Base-by-base conservation (phyloP, 768 basidiomycete genomes). In the Mycena kentingensis region DNA sequence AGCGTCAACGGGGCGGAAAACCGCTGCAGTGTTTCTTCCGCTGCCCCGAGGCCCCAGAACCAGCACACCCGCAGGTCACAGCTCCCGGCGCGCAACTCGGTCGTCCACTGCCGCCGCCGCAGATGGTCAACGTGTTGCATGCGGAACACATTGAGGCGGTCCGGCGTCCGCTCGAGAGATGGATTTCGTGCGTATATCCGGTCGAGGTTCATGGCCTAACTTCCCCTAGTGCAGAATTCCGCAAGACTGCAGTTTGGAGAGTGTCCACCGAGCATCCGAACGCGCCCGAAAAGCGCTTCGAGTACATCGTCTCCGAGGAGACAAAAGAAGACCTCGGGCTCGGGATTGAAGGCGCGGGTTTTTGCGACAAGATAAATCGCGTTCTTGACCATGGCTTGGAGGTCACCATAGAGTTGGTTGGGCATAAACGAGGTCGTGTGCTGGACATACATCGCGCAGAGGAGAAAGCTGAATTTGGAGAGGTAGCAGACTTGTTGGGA, bases 261-360 rank as follows among this genome's bases (percentile, higher is more conserved):
- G 41, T 61, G 60, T 0, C 57, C 49, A 1, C 60, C 60, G 18
- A 39, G 49, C 60, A 61, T 61, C 27, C 31, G 47, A 4, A 45
- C 38, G 27, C 57, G n/a, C 2, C 58, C 58, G 37, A 63, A 65
- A 0, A 63, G 47, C 0, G 27, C 41, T 34, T 65, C 56, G 11
- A 63, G 46, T 2, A 57, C 54, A 18, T 65, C 58, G 27, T 57
- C 53, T n/a, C n/a, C n/a, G n/a, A n/a, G n/a, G n/a, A n/a, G n/a
- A n/a, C n/a, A n/a, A n/a, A n/a, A n/a, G n/a, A 52, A 57, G 12
- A 57, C 55, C 25, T 49, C 48, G 26, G 49, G 46, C 7, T 11
- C 10, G 2, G 55, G 52, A n/a, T 25, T 41, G 6, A 37, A 37
- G n/a, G 58, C 35, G 11, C 58, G 26, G 4, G 43, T 39, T 42